Conservation (phyloP, 2,329 filamentous ascomycete species). For the Pseudogymnoascus sp. region DNA sequence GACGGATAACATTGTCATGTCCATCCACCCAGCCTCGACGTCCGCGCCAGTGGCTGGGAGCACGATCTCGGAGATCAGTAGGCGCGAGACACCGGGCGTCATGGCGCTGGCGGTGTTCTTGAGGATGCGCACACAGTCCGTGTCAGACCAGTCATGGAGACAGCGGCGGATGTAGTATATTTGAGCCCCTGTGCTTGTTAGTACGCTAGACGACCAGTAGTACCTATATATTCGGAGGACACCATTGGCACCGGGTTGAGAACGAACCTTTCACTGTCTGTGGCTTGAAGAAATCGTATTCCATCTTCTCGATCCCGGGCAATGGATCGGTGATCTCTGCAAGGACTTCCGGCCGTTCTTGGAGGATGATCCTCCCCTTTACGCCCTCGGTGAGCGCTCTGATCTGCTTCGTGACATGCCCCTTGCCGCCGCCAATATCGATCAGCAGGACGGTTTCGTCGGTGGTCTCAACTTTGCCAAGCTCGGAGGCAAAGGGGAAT, state of each 20-base stretch:
- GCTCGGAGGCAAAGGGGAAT: constrained; percentile 20
- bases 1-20: constrained; percentile 14
- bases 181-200: constrained; percentile 20
- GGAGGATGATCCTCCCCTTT: constrained; percentile 16
- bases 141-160: constrained; percentile 34
- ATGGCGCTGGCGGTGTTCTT: constrained; percentile 25
- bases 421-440: constrained; percentile 16
- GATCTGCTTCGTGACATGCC: constrained; percentile 15
- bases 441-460: constrained; percentile 21
- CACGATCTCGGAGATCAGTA: constrained; percentile 26
- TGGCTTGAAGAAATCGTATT: constrained; percentile 26
- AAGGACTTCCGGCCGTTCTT: constrained; percentile 15
- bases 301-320: constrained; percentile 20
- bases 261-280: constrained; percentile 22
- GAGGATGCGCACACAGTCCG: constrained; percentile 27
- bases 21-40: constrained; percentile 9
- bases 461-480: constrained; percentile 16
- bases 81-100: constrained; percentile 21
- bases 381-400: constrained; percentile 5
- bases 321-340: background rate
- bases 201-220: background rate
- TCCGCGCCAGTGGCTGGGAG: constrained; percentile 15
- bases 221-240: background rate
- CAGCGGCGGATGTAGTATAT: constrained; percentile 30
- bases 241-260: background rate